Conservation (phyloP, 495 filamentous ascomycete species). For the Penicillium canescens region DNA sequence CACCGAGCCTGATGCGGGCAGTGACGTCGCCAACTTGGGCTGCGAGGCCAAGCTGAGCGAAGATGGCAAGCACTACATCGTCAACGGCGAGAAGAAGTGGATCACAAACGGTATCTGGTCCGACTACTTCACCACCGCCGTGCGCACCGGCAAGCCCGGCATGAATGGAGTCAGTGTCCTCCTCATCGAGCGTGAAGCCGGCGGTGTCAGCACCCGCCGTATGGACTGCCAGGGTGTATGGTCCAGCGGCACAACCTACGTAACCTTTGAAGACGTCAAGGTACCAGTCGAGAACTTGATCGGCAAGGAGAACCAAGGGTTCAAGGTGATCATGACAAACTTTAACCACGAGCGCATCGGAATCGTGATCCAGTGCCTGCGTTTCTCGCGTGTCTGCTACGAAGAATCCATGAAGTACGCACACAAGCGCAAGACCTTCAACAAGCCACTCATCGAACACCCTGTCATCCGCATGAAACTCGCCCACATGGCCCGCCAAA, state of each 20-base stretch:
- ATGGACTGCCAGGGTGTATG: constrained; percentile 99
- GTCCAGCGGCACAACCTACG: constrained; percentile 91
- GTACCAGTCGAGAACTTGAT: constrained; percentile 97
- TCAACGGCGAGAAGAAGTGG: constrained; percentile 99
- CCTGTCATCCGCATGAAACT: constrained; percentile 97
- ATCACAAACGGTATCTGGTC: constrained; percentile 97
- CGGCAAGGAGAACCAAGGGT: constrained; percentile 98
- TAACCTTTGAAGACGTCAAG: constrained; percentile 98
- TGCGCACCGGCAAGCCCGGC: constrained; percentile 80
- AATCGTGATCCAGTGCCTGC: constrained; percentile 95
- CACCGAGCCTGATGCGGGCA: constrained; percentile 78
- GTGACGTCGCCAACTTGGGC: constrained; percentile 90
- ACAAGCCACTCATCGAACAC: constrained; percentile 93
- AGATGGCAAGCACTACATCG: constrained; percentile 98
- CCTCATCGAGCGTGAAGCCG: constrained; percentile 77
- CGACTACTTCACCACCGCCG: constrained; percentile 97
- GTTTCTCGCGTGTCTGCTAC: constrained; percentile 96
- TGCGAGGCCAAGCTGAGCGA: constrained; percentile 91
- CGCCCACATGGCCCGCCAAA: constrained; percentile 96
- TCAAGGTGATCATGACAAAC: constrained; percentile 98
- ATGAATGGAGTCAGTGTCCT: constrained; percentile 92
- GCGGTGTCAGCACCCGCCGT: constrained; percentile 84
- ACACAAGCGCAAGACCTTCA: constrained; percentile 93
- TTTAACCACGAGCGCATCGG: constrained; percentile 99
- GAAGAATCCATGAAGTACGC: constrained; percentile 96